Evolutionary conservation across 2,329 filamentous ascomycete species (phyloP), one percentile per base, ranked within the genome.

Genomic region (Colletotrichum tofieldiae): DNA sequence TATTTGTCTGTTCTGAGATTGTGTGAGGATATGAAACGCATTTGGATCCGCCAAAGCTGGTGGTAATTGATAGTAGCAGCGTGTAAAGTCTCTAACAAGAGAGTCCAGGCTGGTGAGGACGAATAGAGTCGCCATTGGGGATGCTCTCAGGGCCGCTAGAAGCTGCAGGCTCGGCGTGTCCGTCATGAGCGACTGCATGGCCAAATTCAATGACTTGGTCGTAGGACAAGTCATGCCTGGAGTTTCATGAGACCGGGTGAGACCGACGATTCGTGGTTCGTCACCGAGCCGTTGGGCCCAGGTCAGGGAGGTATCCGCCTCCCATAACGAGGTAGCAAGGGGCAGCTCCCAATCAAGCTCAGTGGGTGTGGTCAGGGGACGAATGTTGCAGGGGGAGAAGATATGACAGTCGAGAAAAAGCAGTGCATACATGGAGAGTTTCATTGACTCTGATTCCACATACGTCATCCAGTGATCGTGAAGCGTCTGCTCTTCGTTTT

Each of bases 331-430:
- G 3, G 65, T 73, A 2, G 79, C 75, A 6, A 77, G 76, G 0
- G 80, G 80, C 1, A 81, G 71, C n/a, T 81, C 80, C 80, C 80
- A 81, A 47, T 77, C 79, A 45, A 81, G 75, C 58, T 81, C 79
- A 49, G 81, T 76, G 0, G 80, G 73, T 2, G 78, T 80, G 29
- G 79, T 75, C 8, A 79, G 51, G 8, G 78, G 74, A 1, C 80
- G 76, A 23, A 76, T 73, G 52, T 81, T 82, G 65, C 78, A 79
- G 8, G 79, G 75, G 11, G 74, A 75, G 35, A 78, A 78, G 1
- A 79, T 74, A 20, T 81, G 78, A 7, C 75, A 78, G 65, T 79
- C 79, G 23, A 79, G 73, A 35, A 79, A 80, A 0, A 78, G 66
- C 1, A 81, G 74, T 6, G 77, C 75, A 60, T 80, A 78, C 55